Conservation (phyloP, 2,329 filamentous ascomycete genomes). For the Aplosporella prunicola region DNA sequence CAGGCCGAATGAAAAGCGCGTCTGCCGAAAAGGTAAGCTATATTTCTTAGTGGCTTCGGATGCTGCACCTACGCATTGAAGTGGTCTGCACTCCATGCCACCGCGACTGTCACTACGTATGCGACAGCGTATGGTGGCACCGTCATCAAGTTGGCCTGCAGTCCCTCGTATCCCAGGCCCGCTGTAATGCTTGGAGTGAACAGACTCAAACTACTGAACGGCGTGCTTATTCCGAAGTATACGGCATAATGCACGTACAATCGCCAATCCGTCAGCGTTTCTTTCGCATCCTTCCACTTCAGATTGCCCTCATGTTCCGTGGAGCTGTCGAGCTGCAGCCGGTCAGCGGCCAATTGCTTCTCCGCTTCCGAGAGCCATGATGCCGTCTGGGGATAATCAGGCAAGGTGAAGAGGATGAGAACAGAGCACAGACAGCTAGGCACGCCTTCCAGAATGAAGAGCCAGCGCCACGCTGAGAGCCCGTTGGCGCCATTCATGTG, state of each 20-base stretch:
- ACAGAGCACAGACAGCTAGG: conserved; percentile 29
- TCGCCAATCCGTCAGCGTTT: conserved; percentile 40
- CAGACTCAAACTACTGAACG: conserved; percentile 37
- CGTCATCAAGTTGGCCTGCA: conserved; percentile 56
- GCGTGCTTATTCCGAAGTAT: conserved; percentile 18
- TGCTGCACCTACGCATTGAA: conserved; percentile 42
- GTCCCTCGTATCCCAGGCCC: conserved; percentile 45
- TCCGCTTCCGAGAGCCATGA: conserved; percentile 38
- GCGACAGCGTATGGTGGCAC: conserved; percentile 56
- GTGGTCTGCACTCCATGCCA: conserved; percentile 50
- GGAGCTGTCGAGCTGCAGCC: conserved; percentile 35
- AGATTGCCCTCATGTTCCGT: conserved; percentile 33
- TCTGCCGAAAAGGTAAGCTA: conserved; percentile 1
- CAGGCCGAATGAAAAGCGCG: conserved; percentile 44
- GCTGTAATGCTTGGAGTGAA: conserved; percentile 58
- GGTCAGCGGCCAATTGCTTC: conserved; percentile 31
- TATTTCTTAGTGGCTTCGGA: too few relatives aligned
- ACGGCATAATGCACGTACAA: conserved; percentile 43
- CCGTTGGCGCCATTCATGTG: conserved; percentile 29
- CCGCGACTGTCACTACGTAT: conserved; percentile 39
- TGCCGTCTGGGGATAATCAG: conserved; percentile 41
- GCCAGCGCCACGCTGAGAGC: conserved; percentile 25
- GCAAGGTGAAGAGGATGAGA: conserved; percentile 37
- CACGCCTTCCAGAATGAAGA: conserved; percentile 38
- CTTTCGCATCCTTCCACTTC: conserved; percentile 40